These are phyloP conservation scores for Rutstroemia sydowiana DNA, from an alignment of 2,329 filamentous ascomycete species.

Conservation along the genomic window DNA sequence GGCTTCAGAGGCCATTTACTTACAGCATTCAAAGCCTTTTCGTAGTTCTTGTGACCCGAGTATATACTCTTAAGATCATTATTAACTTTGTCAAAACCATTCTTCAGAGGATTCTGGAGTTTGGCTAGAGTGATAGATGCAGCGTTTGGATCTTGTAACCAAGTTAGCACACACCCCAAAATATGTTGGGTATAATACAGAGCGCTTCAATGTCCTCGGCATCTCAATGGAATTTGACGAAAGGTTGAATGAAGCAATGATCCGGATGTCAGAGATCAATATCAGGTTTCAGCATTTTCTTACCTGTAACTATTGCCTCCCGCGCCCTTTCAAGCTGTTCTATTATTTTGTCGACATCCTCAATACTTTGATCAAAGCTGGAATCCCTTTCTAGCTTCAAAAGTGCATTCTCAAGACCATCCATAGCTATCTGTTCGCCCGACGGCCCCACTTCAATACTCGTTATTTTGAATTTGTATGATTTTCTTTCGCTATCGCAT, in stretches of 20 bases:
- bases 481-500: neutral
- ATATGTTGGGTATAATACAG: no score
- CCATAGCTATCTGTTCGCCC: conserved; percentile 26
- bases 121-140: conserved; percentile 71
- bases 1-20: conserved; percentile 9
- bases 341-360: conserved; percentile 78
- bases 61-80: conserved; percentile 78
- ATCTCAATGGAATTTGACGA: no score
- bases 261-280: no score
- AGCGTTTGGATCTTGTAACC: conserved; percentile 52
- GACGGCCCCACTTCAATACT: conserved; percentile 17
- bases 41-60: conserved; percentile 73
- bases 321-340: conserved; percentile 67
- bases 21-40: conserved; percentile 78
- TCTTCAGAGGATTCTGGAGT: conserved; percentile 78
- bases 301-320: conserved; percentile 65
- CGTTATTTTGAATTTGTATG: neutral
- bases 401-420: conserved; percentile 27
- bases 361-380: conserved; percentile 37
- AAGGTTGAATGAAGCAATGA: no score
- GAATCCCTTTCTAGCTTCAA: conserved; percentile 27
- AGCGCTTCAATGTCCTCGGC: no score
- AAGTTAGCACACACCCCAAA: neutral
- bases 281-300: conserved; percentile 15
- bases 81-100: conserved; percentile 72